Conservation (phyloP, 805 yeast species). For the Naumovozyma baii region DNA sequence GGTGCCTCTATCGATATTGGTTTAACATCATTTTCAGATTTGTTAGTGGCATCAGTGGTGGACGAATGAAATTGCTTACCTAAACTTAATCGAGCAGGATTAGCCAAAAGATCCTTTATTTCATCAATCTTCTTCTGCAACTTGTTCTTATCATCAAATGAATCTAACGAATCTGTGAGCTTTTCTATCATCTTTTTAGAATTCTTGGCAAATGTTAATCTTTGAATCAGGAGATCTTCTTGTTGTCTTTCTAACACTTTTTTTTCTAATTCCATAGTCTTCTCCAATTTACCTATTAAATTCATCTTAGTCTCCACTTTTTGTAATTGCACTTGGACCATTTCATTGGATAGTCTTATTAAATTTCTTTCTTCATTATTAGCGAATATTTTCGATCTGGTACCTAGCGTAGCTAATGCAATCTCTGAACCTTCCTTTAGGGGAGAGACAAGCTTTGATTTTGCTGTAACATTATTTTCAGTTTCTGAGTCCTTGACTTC, state of each 20-base stretch:
- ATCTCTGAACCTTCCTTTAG: constrained; percentile 50
- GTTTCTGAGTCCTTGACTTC: background rate
- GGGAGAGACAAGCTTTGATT: background rate
- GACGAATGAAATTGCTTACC: constrained; percentile 7
- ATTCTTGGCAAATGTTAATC: constrained; percentile 55
- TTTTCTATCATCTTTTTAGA: constrained; percentile 42
- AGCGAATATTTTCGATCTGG: constrained; percentile 71
- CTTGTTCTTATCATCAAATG: constrained; percentile 12
- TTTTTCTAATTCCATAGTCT: constrained; percentile 54
- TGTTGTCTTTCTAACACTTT: constrained; percentile 51
- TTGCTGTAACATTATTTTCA: background rate
- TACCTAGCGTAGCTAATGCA: constrained; percentile 70
- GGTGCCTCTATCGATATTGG: constrained; percentile 57
- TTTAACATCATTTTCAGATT: constrained; percentile 32
- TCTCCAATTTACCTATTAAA: constrained; percentile 53
- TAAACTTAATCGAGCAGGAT: constrained; percentile 27
- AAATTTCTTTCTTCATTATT: constrained; percentile 72
- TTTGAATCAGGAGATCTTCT: constrained; percentile 55
- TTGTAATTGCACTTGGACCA: constrained; percentile 52
- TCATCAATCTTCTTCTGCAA: constrained; percentile 15
- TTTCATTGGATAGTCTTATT: constrained; percentile 46
- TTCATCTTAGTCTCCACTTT: constrained; percentile 56
- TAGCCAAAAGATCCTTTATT: constrained; percentile 19
- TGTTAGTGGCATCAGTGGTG: constrained; percentile 5
- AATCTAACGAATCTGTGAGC: constrained; percentile 16